Conservation (phyloP, 768 basidiomycete species). For the Russula brevipes region DNA sequence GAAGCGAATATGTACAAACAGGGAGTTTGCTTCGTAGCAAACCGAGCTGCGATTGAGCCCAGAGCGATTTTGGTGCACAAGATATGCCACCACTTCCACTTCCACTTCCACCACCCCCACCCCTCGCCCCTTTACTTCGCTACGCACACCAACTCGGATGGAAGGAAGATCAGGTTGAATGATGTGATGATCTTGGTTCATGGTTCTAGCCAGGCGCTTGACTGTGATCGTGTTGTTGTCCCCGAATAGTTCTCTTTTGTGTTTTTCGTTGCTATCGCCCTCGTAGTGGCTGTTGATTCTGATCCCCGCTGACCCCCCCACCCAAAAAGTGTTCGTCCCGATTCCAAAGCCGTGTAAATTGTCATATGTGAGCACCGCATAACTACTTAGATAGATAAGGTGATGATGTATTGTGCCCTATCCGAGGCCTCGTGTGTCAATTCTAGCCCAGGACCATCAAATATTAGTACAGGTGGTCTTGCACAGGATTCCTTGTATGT, state of each 20-base stretch:
- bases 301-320: slow-evolving; percentile 6
- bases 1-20: background rate
- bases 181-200: slow-evolving; percentile 2
- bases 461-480: background rate
- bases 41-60: slow-evolving; percentile 2
- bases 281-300: slow-evolving; percentile 9
- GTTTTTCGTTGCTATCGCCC: background rate
- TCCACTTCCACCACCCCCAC: background rate
- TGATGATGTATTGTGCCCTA: slow-evolving; percentile 12
- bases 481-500: slow-evolving; percentile 5
- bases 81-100: background rate
- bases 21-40: background rate
- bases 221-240: slow-evolving; percentile 15
- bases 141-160: background rate
- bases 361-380: slow-evolving; percentile 2
- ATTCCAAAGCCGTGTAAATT: slow-evolving; percentile 10
- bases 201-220: slow-evolving; percentile 9
- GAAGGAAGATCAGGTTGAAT: background rate
- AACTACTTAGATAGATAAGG: background rate
- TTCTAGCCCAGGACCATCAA: slow-evolving; percentile 16
- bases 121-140: no score
- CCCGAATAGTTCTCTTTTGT: background rate
- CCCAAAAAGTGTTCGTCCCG: background rate
- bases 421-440: slow-evolving; percentile 8
- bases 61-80: background rate